These are phyloP conservation scores for Botryotinia globosa DNA, from an alignment of 2,329 filamentous ascomycete species.

Conservation along the genomic window DNA sequence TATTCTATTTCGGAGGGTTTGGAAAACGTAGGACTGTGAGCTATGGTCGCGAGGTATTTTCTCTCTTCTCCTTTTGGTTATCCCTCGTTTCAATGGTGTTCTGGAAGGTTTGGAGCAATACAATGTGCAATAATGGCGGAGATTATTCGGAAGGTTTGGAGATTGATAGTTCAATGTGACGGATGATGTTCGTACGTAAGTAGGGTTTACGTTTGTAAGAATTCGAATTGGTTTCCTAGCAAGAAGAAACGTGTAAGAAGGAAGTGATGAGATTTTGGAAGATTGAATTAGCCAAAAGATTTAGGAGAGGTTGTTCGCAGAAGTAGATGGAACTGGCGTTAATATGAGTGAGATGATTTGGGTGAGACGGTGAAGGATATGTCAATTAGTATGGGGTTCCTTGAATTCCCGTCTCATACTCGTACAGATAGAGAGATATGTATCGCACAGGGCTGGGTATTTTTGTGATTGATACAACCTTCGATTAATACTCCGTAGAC, in stretches of 20 bases:
- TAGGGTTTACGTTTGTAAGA: background rate
- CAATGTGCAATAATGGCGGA: conserved; percentile 1
- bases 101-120: background rate
- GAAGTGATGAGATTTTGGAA: background rate
- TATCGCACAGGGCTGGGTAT: background rate
- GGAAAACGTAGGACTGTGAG: background rate
- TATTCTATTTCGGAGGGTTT: background rate
- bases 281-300: background rate
- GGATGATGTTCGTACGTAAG: background rate
- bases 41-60: background rate
- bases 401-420: background rate
- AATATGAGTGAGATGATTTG: conserved; percentile 9
- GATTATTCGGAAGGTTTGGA: background rate
- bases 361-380: conserved; percentile 21
- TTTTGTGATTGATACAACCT: background rate
- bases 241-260: background rate
- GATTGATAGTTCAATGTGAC: conserved; percentile 13
- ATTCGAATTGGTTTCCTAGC: background rate
- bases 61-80: background rate
- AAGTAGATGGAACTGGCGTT: conserved; percentile 3
- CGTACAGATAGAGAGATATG: background rate
- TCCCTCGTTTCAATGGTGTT: background rate
- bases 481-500: background rate
- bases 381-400: background rate
- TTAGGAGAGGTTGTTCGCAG: background rate